These are phyloP conservation scores for Colletotrichum siamense DNA, from an alignment of 2,329 filamentous ascomycete species.

Conservation along the genomic window DNA sequence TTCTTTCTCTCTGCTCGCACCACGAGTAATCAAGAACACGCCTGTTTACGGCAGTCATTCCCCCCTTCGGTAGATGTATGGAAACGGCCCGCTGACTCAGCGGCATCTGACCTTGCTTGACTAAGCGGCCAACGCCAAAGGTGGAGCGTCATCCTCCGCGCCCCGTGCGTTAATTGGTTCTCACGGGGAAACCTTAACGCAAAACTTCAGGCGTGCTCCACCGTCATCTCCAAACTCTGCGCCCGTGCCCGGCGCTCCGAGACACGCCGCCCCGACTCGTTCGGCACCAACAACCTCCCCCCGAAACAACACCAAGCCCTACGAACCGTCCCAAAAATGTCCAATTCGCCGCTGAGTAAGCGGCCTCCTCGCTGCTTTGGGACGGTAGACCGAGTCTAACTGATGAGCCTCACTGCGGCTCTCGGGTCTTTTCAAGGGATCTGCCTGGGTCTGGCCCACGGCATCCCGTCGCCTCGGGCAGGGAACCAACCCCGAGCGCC, in stretches of 20 bases:
- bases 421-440: neutral
- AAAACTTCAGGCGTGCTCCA: neutral
- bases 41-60: neutral
- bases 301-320: neutral
- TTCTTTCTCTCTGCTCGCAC: neutral
- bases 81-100: constrained; percentile 14
- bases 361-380: neutral
- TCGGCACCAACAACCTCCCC: neutral
- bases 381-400: neutral
- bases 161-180: neutral
- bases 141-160: neutral
- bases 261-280: neutral
- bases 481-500: neutral
- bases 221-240: neutral
- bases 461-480: constrained; percentile 2
- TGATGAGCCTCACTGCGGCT: neutral
- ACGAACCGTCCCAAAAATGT: neutral
- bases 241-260: neutral
- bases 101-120: fast-evolving
- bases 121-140: neutral
- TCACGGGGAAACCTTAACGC: neutral
- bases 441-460: neutral
- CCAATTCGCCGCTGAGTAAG: constrained; percentile 2
- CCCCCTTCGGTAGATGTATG: constrained; percentile 10
- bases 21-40: neutral